Evolutionary conservation across 805 yeast genomes (phyloP).

Genomic region (Yarrowia porcina): DNA sequence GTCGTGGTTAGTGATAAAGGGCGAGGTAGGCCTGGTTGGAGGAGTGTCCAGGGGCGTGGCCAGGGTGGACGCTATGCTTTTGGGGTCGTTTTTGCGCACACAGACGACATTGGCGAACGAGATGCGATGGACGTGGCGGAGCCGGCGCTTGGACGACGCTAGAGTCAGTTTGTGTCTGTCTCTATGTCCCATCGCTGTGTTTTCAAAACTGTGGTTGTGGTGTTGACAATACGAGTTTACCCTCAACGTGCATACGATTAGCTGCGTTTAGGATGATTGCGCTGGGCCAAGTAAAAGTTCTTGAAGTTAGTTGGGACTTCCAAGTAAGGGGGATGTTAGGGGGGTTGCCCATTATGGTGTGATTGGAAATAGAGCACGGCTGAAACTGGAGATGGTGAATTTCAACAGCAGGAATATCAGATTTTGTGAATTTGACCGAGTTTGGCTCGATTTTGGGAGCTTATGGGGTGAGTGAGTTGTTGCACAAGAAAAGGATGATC

Average conservation of each 20-base stretch:
- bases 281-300: neutral
- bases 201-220: neutral
- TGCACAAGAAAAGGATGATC: too few species aligned
- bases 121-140: slow-evolving; percentile 18
- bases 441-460: too few species aligned
- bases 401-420: too few species aligned
- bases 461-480: too few species aligned
- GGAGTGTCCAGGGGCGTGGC: slow-evolving; percentile 16
- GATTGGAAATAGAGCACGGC: neutral
- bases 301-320: neutral
- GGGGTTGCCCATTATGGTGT: neutral
- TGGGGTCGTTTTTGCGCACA: neutral
- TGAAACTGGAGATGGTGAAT: neutral
- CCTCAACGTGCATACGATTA: neutral
- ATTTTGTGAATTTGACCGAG: too few species aligned
- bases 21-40: neutral
- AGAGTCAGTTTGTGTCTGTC: slow-evolving; percentile 26
- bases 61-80: neutral
- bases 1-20: slow-evolving; percentile 8
- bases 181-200: slow-evolving; percentile 11
- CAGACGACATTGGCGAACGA: slow-evolving; percentile 15
- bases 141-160: slow-evolving; percentile 24
- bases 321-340: neutral
- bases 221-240: neutral
- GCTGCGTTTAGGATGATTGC: neutral